Base-by-base conservation (phyloP, 495 filamentous ascomycete species). In the Aspergillus cavernicola region DNA sequence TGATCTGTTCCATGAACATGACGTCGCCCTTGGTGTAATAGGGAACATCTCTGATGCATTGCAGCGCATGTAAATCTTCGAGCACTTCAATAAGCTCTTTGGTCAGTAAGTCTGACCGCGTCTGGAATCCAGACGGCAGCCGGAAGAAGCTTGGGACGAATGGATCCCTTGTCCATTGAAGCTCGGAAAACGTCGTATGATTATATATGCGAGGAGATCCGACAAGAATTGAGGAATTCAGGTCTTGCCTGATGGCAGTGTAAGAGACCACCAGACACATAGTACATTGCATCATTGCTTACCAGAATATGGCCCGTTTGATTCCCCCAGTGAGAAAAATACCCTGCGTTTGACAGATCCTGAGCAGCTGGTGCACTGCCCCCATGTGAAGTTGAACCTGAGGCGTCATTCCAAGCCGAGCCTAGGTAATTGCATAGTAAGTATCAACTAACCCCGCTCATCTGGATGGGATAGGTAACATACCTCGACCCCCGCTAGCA, bases 271-370 rank as follows among this genome's bases (percentile, higher is more conserved):
- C 15, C 11, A 15, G n/a, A 38, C 16, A 5, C 19, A 11, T 8
- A 11, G 4, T n/a, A 35, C 0, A 9, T 1, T 37, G 24, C 24
- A 28, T 28, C 24, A 4, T 54, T 11, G 24, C 66, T 56, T 22
- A 72, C 69, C 69, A 72, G 49, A 72, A 72, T 18, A 72, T 67
- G 39, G 69, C 69, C 39, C 69, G 66, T 42, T 72, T 69, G 39
- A 72, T 72, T 3, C 66, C 65, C 29, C 62, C 62, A 31, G 52
- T 68, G 4, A 72, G 40, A 58, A 64, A 61, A 2, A 69, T 41
- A 35, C 58, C 55, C 24, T 63, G 47, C 35, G 23, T 54, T 46
- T 49, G 58, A 46, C 66, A 67, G 16, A 66, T 22, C 19, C 56
- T 32, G 26, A 72, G 64, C 22, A 72, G 62, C 37, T 64, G 59